These are phyloP conservation scores for Sapria himalayana DNA, from an alignment of 345 rosid genomes.

Conservation along the genomic window DNA sequence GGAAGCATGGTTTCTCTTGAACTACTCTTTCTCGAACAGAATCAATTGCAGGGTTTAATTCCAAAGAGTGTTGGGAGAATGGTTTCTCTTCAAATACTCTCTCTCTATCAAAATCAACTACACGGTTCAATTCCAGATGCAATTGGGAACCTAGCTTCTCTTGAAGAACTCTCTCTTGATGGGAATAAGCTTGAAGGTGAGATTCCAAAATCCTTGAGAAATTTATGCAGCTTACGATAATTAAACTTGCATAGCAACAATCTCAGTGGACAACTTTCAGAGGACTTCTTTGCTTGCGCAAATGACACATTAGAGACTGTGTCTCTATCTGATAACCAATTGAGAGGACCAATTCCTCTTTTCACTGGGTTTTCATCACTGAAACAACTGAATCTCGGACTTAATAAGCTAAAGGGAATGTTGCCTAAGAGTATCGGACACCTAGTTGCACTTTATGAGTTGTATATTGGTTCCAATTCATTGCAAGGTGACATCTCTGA, in stretches of 20 bases:
- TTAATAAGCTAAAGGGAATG: slow-evolving; percentile 6
- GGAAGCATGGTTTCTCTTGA: background rate
- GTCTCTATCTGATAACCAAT: background rate
- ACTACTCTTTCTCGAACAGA: background rate
- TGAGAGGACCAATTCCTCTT: background rate
- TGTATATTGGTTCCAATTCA: slow-evolving; percentile 7
- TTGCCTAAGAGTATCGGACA: background rate
- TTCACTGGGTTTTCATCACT: background rate
- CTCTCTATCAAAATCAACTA: too few species aligned
- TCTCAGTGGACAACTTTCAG: background rate
- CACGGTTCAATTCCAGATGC: background rate
- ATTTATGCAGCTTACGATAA: slow-evolving; percentile 7
- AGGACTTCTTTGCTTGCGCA: slow-evolving; percentile 3
- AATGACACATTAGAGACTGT: background rate
- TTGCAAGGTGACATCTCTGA: slow-evolving; percentile 10
- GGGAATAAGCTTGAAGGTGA: slow-evolving; percentile 1
- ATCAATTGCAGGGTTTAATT: background rate
- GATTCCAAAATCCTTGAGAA: slow-evolving; percentile 6
- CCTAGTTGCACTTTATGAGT: background rate
- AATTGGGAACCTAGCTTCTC: slow-evolving; percentile 2
- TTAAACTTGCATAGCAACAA: background rate
- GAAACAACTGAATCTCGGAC: background rate
- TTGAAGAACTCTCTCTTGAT: background rate
- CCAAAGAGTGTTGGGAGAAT: too few species aligned
- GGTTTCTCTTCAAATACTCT: too few species aligned